phyloP scores from a whole-genome alignment of 2,329 filamentous ascomycete species.

The Calonectria multiphialidica region DNA sequence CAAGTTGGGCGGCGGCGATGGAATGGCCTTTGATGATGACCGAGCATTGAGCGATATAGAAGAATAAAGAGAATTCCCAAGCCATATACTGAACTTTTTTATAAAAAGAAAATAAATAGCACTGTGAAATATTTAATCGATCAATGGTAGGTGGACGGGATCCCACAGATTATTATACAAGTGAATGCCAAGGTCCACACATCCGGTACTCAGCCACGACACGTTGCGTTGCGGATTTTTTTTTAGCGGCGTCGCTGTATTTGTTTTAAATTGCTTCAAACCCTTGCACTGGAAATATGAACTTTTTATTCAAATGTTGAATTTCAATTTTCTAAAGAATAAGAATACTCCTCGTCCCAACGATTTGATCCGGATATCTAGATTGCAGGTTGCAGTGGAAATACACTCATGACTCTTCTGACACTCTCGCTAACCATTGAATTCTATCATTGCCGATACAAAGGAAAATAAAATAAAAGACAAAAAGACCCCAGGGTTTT shows the following conservation, averaged over 20 bases:
- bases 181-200: not conserved
- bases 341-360: not conserved
- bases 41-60: not conserved
- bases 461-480: not conserved
- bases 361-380: not conserved
- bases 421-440: not conserved
- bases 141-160: not conserved
- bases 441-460: not conserved
- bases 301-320: not conserved
- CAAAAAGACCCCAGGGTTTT: not conserved
- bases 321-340: not conserved
- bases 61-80: not conserved
- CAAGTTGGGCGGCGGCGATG: conserved; percentile 11
- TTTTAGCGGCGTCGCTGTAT: not conserved
- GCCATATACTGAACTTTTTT: not conserved
- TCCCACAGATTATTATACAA: not conserved
- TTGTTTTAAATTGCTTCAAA: not conserved
- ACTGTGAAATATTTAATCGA: not conserved
- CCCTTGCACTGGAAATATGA: not conserved
- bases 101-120: not conserved
- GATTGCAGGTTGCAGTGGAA: not conserved
- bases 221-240: not conserved
- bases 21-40: conserved; percentile 30
- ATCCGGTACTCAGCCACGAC: not conserved
- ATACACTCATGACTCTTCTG: not conserved